phyloP scores from a whole-genome alignment of 176 grass and related monocot genomes.

The Pontederia paniculata region DNA sequence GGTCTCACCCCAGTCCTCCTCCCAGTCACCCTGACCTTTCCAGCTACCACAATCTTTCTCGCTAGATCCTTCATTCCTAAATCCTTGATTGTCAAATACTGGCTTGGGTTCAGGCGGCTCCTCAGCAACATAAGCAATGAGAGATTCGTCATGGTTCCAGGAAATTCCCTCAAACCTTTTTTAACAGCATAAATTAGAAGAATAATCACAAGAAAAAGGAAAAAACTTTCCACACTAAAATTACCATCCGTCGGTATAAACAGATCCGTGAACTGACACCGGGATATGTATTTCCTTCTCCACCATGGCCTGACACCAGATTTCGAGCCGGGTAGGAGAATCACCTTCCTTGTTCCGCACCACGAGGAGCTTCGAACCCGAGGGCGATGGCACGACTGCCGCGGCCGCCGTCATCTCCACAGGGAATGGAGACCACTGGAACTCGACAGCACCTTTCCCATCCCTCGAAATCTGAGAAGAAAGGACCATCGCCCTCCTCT shows the following conservation, averaged over 20 bases:
- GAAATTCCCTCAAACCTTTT: constrained; percentile 96
- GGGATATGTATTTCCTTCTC: constrained; percentile 79
- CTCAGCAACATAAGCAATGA: constrained; percentile 82
- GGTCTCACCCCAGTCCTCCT: constrained; percentile 87
- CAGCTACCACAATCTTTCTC: constrained; percentile 77
- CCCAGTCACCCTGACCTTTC: constrained; percentile 93
- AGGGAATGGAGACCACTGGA: constrained; percentile 81
- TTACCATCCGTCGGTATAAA: constrained; percentile 76
- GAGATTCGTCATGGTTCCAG: constrained; percentile 79
- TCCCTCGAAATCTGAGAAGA: constrained; percentile 61
- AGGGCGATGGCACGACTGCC: constrained; percentile 62
- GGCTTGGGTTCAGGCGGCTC: constrained; percentile 64
- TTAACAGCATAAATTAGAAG: neutral
- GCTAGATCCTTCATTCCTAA: constrained; percentile 47
- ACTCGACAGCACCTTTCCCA: constrained; percentile 35
- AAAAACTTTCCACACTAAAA: neutral
- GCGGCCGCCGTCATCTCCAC: constrained; percentile 71
- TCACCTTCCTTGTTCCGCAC: constrained; percentile 69
- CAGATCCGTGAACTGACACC: constrained; percentile 66
- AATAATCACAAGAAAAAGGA: neutral
- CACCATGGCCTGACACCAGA: constrained; percentile 50
- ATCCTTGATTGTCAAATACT: constrained; percentile 61
- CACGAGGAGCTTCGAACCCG: constrained; percentile 62
- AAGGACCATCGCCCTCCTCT: constrained; percentile 44
- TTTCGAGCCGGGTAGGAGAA: constrained; percentile 70